phyloP scores from a whole-genome alignment of 495 filamentous ascomycete species.

The Xylaria intraflava region DNA sequence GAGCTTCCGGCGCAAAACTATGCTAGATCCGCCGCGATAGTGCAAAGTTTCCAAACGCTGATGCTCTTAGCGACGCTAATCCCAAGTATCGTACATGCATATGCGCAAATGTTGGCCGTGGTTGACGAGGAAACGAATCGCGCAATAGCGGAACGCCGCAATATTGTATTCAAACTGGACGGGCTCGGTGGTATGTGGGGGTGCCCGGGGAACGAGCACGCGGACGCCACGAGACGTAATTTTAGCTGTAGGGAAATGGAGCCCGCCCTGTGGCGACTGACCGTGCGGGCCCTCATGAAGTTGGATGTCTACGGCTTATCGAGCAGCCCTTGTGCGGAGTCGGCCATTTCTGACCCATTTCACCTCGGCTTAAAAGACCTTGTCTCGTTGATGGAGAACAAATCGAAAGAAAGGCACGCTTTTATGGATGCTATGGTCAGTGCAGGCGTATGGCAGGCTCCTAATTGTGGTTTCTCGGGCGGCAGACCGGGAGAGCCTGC shows the following conservation, averaged over 20 bases:
- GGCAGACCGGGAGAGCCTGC: constrained; percentile 19
- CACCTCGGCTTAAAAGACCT: constrained; percentile 46
- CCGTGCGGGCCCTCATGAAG: constrained; percentile 44
- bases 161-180: constrained; percentile 36
- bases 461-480: constrained; percentile 12
- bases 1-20: background rate
- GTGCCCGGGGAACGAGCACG: constrained; percentile 5
- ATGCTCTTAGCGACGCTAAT: constrained; percentile 63
- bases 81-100: constrained; percentile 55
- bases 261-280: constrained; percentile 42
- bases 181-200: constrained; percentile 45
- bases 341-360: background rate
- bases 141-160: constrained; percentile 32
- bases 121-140: constrained; percentile 36
- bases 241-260: constrained; percentile 35
- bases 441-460: constrained; percentile 17
- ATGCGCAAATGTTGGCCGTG: constrained; percentile 39
- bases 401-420: constrained; percentile 34
- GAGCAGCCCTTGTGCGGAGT: constrained; percentile 6
- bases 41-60: constrained; percentile 50
- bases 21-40: constrained; percentile 1
- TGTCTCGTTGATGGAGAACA: constrained; percentile 43
- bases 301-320: constrained; percentile 48
- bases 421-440: constrained; percentile 31
- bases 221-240: constrained; percentile 6